phyloP scores from a whole-genome alignment of 2,329 filamentous ascomycete genomes.

The Sarocladium strictum region DNA sequence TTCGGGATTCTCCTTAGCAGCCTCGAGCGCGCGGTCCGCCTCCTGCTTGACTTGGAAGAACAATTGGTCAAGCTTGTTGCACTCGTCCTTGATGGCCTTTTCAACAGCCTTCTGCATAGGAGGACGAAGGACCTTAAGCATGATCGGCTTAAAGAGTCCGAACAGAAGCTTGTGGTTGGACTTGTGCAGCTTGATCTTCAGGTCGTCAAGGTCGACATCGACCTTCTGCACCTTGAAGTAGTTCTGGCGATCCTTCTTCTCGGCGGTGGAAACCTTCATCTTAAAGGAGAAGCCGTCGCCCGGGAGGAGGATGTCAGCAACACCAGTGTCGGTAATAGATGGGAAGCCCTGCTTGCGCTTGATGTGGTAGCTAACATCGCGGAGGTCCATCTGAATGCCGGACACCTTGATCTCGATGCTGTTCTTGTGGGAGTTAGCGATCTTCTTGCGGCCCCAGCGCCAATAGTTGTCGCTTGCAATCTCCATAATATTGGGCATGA shows the following conservation, averaged over 20 bases:
- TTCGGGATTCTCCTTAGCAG: conserved; percentile 55
- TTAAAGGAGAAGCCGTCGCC: conserved; percentile 89
- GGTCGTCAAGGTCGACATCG: conserved; percentile 71
- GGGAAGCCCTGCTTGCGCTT: conserved; percentile 95
- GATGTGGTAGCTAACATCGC: conserved; percentile 88
- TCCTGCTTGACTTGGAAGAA: conserved; percentile 77
- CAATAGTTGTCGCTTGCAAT: conserved; percentile 90
- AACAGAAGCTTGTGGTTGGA: conserved; percentile 94
- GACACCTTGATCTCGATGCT: conserved; percentile 76
- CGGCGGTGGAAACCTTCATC: conserved; percentile 77
- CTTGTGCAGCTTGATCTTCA: conserved; percentile 86
- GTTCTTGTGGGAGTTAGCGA: conserved; percentile 76
- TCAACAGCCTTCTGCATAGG: conserved; percentile 82
- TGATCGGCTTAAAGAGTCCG: conserved; percentile 75
- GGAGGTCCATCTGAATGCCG: conserved; percentile 87
- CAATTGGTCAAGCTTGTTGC: conserved; percentile 66
- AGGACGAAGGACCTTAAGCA: conserved; percentile 78
- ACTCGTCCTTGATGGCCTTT: conserved; percentile 80
- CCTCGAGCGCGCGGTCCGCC: conserved; percentile 64
- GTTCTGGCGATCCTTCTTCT: conserved; percentile 67
- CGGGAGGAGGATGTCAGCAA: conserved; percentile 82
- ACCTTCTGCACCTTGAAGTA: conserved; percentile 96
- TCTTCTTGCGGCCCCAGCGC: conserved; percentile 87
- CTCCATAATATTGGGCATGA: conserved; percentile 88
- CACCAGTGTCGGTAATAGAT: conserved; percentile 75